Percentiles rank a stretch among this genome's conserved stretches.
Conservation (phyloP, 2,329 filamentous ascomycete genomes). For the Aspergillus ruber region DNA sequence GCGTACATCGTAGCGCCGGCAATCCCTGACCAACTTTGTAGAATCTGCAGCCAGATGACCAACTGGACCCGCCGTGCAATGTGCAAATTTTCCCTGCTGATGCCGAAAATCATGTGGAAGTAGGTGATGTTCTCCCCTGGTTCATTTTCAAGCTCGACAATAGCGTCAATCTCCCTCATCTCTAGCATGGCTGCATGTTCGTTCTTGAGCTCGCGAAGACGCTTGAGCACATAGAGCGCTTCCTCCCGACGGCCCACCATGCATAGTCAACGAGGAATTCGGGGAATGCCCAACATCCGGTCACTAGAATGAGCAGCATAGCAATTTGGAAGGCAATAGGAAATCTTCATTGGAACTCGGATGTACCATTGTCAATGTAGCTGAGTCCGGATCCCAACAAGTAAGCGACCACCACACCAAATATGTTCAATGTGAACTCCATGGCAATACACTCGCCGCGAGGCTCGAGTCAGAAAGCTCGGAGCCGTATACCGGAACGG, state of each 20-base stretch:
- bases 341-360: constrained; percentile 60
- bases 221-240: constrained; percentile 57
- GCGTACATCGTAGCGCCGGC: constrained; percentile 59
- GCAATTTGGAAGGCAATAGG: constrained; percentile 65
- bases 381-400: constrained; percentile 56
- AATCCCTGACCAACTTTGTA: constrained; percentile 66
- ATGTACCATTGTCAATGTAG: constrained; percentile 53
- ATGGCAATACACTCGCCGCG: constrained; percentile 64
- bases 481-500: constrained; percentile 65
- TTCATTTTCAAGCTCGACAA: constrained; percentile 56
- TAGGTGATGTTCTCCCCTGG: constrained; percentile 51
- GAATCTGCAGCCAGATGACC: constrained; percentile 64
- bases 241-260: constrained; percentile 62
- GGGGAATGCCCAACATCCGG: constrained; percentile 59
- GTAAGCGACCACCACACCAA: constrained; percentile 60
- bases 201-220: constrained; percentile 55
- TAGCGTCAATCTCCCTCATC: constrained; percentile 61
- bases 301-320: constrained; percentile 53
- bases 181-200: constrained; percentile 50
- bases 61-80: constrained; percentile 62
- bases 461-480: constrained; percentile 60
- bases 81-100: constrained; percentile 59
- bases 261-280: constrained; percentile 56
- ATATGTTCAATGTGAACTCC: constrained; percentile 68
- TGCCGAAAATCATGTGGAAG: constrained; percentile 60